Evolutionary conservation across 305 asterid species (phyloP).

Genomic region (Fraxinus baroniana): DNA sequence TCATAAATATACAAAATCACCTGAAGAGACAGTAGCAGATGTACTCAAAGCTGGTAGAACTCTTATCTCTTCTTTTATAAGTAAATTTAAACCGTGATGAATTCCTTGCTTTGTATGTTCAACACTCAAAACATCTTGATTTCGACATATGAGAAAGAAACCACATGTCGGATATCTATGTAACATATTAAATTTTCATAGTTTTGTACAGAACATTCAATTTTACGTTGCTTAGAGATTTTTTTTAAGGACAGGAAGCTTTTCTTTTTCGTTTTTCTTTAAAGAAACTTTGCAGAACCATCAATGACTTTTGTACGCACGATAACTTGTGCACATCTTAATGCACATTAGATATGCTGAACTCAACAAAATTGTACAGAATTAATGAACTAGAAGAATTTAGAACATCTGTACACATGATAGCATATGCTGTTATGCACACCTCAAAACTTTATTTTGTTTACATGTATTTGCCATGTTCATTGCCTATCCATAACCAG

Average conservation of each 20-base stretch:
- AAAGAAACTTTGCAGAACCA: not conserved
- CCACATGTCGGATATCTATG: not conserved
- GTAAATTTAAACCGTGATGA: not conserved
- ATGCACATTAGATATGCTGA: not conserved
- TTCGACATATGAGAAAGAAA: not conserved
- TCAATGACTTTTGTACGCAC: not conserved
- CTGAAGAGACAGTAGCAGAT: slow-evolving; percentile 80
- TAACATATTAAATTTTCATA: not conserved
- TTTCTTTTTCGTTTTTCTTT: not conserved
- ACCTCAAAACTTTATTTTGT: not conserved
- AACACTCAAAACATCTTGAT: not conserved
- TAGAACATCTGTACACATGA: not conserved
- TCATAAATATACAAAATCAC: slow-evolving; percentile 50
- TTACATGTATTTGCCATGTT: not conserved
- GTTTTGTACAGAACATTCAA: not conserved
- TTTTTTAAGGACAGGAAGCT: not conserved
- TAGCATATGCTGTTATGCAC: not conserved
- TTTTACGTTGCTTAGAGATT: not conserved
- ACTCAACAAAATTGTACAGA: not conserved
- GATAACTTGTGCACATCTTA: not conserved
- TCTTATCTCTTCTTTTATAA: not conserved
- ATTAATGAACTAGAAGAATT: not conserved
- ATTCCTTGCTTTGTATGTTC: not conserved
- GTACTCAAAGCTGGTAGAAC: slow-evolving; percentile 81
- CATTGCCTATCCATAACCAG: not conserved